phyloP scores from a whole-genome alignment of 331 rosid species.

The Pyrus hybrid region DNA sequence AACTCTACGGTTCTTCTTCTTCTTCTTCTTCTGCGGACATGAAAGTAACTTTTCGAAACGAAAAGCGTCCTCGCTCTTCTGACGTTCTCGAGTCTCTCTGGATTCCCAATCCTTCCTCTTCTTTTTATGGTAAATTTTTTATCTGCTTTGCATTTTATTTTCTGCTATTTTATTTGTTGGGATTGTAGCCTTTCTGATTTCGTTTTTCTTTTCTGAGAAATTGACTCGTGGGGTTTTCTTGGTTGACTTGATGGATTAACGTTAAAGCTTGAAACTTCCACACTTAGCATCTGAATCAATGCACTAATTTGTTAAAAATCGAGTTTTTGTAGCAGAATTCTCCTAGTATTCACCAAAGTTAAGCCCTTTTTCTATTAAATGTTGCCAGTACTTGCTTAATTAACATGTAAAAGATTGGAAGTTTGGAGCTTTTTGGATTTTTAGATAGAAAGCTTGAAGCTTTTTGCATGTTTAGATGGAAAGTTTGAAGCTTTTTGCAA shows the following conservation, averaged over 20 bases:
- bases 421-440: neutral
- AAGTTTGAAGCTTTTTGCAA: neutral
- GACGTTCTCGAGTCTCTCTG: slow-evolving; percentile 55
- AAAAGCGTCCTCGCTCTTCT: slow-evolving; percentile 45
- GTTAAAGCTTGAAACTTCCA: neutral
- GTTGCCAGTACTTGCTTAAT: neutral
- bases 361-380: neutral
- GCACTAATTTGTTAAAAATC: neutral
- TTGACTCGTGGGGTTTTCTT: neutral
- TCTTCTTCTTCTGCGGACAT: slow-evolving; percentile 35
- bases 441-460: no score
- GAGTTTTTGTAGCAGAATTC: neutral
- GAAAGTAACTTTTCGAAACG: slow-evolving; percentile 40
- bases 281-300: neutral
- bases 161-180: neutral
- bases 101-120: slow-evolving; percentile 39
- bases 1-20: slow-evolving; percentile 33
- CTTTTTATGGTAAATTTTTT: slow-evolving; percentile 49
- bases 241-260: slow-evolving; percentile 1
- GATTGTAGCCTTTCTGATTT: neutral
- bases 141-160: neutral
- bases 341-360: neutral
- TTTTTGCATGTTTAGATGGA: neutral
- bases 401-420: neutral
- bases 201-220: neutral